A percentile compares a stretch with the other conserved stretches of the same genome.
Conservation (phyloP, 1,139 yeast species). For the Pichia cactophila region DNA sequence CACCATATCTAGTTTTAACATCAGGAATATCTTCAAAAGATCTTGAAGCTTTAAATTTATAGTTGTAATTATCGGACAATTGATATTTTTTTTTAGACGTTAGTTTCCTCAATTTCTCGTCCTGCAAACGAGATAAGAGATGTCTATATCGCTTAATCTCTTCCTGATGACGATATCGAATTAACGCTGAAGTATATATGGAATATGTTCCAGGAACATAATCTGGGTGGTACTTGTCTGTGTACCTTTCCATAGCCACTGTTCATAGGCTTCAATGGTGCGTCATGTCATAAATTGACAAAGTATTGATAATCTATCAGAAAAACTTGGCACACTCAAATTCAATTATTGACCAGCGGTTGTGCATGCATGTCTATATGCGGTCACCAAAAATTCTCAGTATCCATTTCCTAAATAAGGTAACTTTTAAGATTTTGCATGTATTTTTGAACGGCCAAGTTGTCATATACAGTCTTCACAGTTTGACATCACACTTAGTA, state of each 20-base stretch:
- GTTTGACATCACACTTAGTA: too few species aligned
- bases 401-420: too few species aligned
- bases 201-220: slow-evolving; percentile 57
- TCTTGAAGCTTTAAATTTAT: slow-evolving; percentile 11
- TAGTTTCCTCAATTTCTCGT: neutral
- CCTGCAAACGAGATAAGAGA: slow-evolving; percentile 1
- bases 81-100: slow-evolving; percentile 4
- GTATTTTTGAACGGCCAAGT: too few species aligned
- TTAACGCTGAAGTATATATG: slow-evolving; percentile 24
- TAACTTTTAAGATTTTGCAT: too few species aligned
- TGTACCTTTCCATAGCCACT: slow-evolving; percentile 34
- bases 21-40: slow-evolving; percentile 20
- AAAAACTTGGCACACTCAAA: neutral
- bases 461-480: too few species aligned
- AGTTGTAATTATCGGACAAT: slow-evolving; percentile 14
- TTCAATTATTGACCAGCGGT: too few species aligned
- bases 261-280: neutral
- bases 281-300: too few species aligned
- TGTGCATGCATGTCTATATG: too few species aligned
- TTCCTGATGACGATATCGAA: slow-evolving; percentile 17
- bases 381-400: too few species aligned
- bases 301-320: neutral
- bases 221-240: slow-evolving; percentile 39
- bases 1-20: slow-evolving; percentile 40
- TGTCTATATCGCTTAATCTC: slow-evolving; percentile 8